phyloP scores from a whole-genome alignment of 176 grass and related monocot genomes.

The Rhipidocladum racemiflorum region DNA sequence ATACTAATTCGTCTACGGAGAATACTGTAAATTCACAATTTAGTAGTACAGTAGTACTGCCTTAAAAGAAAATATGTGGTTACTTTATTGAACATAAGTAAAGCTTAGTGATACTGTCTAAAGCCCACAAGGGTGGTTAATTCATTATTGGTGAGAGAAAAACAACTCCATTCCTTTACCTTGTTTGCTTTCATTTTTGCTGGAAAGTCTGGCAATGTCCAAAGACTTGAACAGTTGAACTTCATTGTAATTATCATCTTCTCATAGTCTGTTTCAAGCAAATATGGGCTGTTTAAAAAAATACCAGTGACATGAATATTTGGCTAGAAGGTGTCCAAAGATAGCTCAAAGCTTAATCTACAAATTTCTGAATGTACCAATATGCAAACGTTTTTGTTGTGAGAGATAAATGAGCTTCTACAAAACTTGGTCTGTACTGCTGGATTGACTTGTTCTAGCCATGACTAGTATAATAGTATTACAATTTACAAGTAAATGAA shows the following conservation, averaged over 20 bases:
- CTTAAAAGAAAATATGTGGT: neutral
- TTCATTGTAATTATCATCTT: neutral
- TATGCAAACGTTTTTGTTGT: slow-evolving; percentile 12
- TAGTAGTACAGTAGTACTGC: neutral
- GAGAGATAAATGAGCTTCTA: neutral
- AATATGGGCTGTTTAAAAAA: neutral
- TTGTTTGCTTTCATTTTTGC: neutral
- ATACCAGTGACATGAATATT: neutral
- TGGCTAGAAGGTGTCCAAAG: neutral
- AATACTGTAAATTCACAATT: slow-evolving; percentile 17
- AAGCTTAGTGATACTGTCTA: neutral
- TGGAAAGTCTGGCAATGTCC: neutral
- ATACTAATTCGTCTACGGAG: too few relatives aligned
- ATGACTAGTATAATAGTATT: neutral
- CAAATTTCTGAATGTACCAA: neutral
- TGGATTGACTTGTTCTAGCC: neutral
- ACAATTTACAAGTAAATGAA: neutral
- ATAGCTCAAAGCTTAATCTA: neutral
- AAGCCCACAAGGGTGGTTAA: neutral
- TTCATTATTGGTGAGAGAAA: neutral
- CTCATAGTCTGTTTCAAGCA: neutral
- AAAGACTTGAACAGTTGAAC: neutral
- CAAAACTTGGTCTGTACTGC: slow-evolving; percentile 5
- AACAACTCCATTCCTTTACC: neutral
- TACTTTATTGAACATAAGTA: slow-evolving; percentile 3